Evolutionary conservation across 345 rosid species (phyloP).

Genomic region (Gossypioides kirkii): DNA sequence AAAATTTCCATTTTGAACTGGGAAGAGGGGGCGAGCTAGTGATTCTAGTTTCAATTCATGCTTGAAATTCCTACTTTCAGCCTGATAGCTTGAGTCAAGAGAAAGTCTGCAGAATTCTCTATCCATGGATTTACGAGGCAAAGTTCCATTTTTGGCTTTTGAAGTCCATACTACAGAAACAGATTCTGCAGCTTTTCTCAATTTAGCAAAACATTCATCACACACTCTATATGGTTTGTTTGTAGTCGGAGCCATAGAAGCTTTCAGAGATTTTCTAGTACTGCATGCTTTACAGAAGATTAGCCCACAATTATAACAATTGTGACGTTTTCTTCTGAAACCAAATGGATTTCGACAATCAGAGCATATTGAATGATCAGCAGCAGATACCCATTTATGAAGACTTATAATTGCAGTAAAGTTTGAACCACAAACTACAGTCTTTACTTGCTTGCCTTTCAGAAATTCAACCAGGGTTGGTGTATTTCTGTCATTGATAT

Average conservation of each 20-base stretch:
- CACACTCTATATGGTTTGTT: slow-evolving; percentile 84
- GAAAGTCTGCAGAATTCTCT: slow-evolving; percentile 47
- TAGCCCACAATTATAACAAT: slow-evolving; percentile 89
- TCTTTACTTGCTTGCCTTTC: slow-evolving; percentile 70
- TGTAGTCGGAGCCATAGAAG: slow-evolving; percentile 75
- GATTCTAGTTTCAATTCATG: slow-evolving; percentile 27
- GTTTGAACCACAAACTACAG: slow-evolving; percentile 67
- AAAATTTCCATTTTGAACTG: slow-evolving; percentile 32
- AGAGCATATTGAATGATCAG: slow-evolving; percentile 68
- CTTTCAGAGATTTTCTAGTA: slow-evolving; percentile 66
- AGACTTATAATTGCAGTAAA: slow-evolving; percentile 72
- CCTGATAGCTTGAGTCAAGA: slow-evolving; percentile 32
- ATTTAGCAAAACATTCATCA: slow-evolving; percentile 69
- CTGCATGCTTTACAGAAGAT: slow-evolving; percentile 83
- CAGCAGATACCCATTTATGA: slow-evolving; percentile 60
- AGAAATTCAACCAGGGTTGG: slow-evolving; percentile 57
- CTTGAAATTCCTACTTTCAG: slow-evolving; percentile 39
- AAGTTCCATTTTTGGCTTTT: slow-evolving; percentile 33
- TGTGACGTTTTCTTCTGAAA: slow-evolving; percentile 89
- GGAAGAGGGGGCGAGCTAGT: slow-evolving; percentile 31
- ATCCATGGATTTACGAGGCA: slow-evolving; percentile 32
- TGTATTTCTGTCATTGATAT: slow-evolving; percentile 41
- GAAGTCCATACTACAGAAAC: slow-evolving; percentile 32
- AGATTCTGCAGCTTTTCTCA: slow-evolving; percentile 45
- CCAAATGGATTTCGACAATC: slow-evolving; percentile 74